phyloP scores from a whole-genome alignment of 805 yeast species.

The Priceomyces fermenticarens region DNA sequence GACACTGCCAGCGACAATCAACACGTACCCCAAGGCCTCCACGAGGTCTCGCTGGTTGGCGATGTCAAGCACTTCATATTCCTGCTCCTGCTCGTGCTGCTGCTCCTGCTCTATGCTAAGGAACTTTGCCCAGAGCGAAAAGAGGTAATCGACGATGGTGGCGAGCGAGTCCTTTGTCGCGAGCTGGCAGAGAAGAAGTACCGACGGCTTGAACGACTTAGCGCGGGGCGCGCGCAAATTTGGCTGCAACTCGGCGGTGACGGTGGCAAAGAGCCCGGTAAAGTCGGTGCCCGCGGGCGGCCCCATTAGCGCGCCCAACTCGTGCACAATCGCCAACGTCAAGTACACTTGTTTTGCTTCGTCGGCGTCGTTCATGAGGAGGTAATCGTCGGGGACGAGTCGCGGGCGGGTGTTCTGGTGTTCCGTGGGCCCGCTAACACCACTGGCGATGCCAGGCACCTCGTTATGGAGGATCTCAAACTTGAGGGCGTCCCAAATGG shows the following conservation, averaged over 20 bases:
- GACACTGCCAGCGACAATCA: slow-evolving; percentile 23
- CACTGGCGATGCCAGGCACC: too few relatives aligned
- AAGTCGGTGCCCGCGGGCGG: too few relatives aligned
- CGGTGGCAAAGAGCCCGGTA: slow-evolving; percentile 21
- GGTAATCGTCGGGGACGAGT: slow-evolving; percentile 27
- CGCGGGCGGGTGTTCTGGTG: too few relatives aligned
- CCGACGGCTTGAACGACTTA: slow-evolving; percentile 60
- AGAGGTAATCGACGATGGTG: slow-evolving; percentile 34
- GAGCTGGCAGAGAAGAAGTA: slow-evolving; percentile 54
- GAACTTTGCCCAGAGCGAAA: slow-evolving; percentile 41
- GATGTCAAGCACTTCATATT: too few relatives aligned
- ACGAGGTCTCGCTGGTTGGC: slow-evolving; percentile 59
- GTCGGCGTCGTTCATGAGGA: slow-evolving; percentile 28
- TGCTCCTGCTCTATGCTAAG: slow-evolving; percentile 19
- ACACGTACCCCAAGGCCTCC: slow-evolving; percentile 57
- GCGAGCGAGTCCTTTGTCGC: slow-evolving; percentile 50
- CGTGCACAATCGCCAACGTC: slow-evolving; percentile 35
- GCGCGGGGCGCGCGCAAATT: slow-evolving; percentile 49
- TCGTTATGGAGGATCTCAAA: slow-evolving; percentile 85
- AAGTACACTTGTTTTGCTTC: slow-evolving; percentile 34
- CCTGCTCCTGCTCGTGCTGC: too few relatives aligned
- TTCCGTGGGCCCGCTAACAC: too few relatives aligned
- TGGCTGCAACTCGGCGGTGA: slow-evolving; percentile 47
- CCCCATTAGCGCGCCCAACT: slow-evolving; percentile 40
- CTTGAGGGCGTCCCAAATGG: slow-evolving; percentile 84